A percentile compares a stretch with the other conserved stretches of the same genome.
phyloP scores from a whole-genome alignment of 148 eudicot genomes.

The Rhododendron vialii region DNA sequence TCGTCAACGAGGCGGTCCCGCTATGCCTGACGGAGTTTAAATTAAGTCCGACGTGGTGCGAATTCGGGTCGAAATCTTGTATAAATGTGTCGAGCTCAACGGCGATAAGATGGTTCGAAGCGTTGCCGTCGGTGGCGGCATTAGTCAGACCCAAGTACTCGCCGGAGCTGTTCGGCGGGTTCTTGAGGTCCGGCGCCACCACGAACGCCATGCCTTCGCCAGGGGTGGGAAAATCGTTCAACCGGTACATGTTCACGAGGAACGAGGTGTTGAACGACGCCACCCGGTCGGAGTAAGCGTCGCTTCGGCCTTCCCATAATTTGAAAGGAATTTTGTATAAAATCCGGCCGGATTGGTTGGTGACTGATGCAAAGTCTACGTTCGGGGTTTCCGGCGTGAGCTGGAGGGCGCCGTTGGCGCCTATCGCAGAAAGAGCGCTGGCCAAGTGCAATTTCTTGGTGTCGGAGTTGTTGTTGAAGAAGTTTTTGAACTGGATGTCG shows the following conservation, averaged over 20 bases:
- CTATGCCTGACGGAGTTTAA: constrained; percentile 44
- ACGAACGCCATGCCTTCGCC: constrained; percentile 76
- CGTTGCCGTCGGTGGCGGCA: constrained; percentile 36
- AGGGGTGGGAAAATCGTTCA: neutral
- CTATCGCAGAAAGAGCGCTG: neutral
- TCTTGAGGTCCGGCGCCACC: constrained; percentile 34
- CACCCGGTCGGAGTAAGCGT: neutral
- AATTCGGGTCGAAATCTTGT: constrained; percentile 56
- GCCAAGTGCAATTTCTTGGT: constrained; percentile 13
- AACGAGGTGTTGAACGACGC: constrained; percentile 68
- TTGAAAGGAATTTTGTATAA: constrained; percentile 22
- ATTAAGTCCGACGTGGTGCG: constrained; percentile 63
- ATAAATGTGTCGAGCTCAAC: constrained; percentile 68
- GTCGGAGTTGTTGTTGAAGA: neutral
- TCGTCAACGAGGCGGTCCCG: constrained; percentile 19
- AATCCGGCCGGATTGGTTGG: constrained; percentile 45
- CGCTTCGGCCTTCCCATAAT: constrained; percentile 42
- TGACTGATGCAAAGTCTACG: constrained; percentile 19
- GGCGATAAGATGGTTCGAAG: constrained; percentile 45
- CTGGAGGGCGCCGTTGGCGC: constrained; percentile 49
- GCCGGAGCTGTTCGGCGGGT: constrained; percentile 46
- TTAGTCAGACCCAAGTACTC: constrained; percentile 65
- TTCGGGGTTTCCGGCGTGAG: constrained; percentile 52
- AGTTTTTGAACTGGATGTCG: too few species aligned
- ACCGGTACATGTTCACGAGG: constrained; percentile 37